These are phyloP conservation scores for Hysterium pulicare DNA, from an alignment of 2,329 filamentous ascomycete genomes.

Conservation along the genomic window DNA sequence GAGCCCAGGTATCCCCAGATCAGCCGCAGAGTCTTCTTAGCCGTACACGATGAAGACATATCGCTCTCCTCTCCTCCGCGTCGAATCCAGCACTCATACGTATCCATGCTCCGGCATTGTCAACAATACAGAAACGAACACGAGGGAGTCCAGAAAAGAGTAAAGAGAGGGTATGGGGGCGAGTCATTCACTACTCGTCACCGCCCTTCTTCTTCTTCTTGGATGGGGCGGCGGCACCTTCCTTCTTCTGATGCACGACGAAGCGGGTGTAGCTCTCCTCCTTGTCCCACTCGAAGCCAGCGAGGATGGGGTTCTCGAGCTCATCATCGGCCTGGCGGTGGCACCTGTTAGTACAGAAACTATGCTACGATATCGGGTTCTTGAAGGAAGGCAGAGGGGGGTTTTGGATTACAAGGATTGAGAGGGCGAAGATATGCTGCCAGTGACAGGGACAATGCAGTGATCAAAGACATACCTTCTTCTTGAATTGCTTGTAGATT, in stretches of 20 bases:
- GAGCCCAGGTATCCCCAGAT: background rate
- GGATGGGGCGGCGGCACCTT: slow-evolving; percentile 47
- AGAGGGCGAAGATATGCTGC: background rate
- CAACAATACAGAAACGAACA: slow-evolving; percentile 1
- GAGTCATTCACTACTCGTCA: slow-evolving; percentile 38
- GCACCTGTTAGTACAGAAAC: slow-evolving; percentile 15
- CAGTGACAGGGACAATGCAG: background rate
- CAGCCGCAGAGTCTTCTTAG: background rate
- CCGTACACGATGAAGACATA: background rate
- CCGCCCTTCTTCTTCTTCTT: slow-evolving; percentile 37
- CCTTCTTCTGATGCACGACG: slow-evolving; percentile 79
- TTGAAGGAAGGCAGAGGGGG: background rate
- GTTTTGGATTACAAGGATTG: background rate
- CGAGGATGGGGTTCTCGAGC: slow-evolving; percentile 79
- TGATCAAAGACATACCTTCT: slow-evolving; percentile 64
- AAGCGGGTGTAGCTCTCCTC: slow-evolving; percentile 87
- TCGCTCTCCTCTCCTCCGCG: background rate
- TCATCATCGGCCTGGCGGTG: slow-evolving; percentile 76
- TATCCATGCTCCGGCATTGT: slow-evolving; percentile 2
- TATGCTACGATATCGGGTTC: slow-evolving; percentile 4
- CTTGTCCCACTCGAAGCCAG: slow-evolving; percentile 94
- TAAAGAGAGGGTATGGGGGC: slow-evolving; percentile 28
- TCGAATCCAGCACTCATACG: slow-evolving; percentile 1
- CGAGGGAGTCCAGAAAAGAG: background rate
- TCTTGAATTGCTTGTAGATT: slow-evolving; percentile 95